Conservation (phyloP, 306 rosid species). For the Ochetophila trinervis region DNA sequence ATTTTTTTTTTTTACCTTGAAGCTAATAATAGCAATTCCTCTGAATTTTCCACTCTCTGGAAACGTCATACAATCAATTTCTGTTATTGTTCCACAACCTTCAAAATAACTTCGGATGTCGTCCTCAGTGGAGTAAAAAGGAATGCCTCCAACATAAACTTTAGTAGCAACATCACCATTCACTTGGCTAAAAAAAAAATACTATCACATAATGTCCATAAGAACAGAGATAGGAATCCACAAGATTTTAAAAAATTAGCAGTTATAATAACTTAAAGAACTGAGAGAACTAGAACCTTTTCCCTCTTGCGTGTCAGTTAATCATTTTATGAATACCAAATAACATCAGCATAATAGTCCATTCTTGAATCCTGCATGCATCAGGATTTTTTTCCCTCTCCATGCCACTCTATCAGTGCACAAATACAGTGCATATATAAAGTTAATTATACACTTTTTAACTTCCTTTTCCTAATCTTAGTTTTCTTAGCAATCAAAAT, state of each 20-base stretch:
- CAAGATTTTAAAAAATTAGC: neutral
- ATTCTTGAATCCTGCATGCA: neutral
- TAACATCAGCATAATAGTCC: neutral
- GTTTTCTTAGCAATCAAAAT: neutral
- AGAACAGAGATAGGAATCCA: neutral
- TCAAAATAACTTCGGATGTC: constrained; percentile 87
- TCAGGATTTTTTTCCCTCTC: neutral
- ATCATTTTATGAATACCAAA: neutral
- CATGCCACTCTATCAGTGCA: neutral
- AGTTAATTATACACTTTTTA: neutral
- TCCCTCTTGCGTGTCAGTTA: neutral
- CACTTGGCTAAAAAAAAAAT: constrained; percentile 42
- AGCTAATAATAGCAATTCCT: constrained; percentile 84
- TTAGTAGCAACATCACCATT: constrained; percentile 46
- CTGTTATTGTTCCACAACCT: constrained; percentile 81
- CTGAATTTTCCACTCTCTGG: constrained; percentile 91
- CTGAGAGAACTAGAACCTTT: neutral
- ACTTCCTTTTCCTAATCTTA: neutral
- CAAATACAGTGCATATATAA: neutral
- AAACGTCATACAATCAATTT: constrained; percentile 83
- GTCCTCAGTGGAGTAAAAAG: constrained; percentile 87
- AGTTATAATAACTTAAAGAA: neutral
- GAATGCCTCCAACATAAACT: constrained; percentile 93
- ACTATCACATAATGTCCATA: neutral
- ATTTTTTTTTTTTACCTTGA: constrained; percentile 58